A percentile compares a stretch with the other conserved stretches of the same genome.
Conservation (phyloP, 345 rosid genomes). For the Eucalyptus marginata region DNA sequence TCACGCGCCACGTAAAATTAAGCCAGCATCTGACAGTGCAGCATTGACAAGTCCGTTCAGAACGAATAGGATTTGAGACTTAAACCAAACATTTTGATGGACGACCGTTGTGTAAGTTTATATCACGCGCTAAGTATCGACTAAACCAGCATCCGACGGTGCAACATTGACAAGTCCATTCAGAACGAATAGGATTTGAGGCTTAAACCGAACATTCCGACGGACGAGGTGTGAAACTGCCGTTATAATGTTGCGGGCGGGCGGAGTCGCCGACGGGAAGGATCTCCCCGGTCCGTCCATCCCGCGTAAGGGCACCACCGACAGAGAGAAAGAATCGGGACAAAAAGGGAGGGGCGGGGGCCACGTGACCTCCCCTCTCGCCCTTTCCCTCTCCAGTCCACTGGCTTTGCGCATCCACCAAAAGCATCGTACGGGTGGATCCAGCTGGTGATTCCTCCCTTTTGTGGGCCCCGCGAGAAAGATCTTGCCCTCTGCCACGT, state of each 20-base stretch:
- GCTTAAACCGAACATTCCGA: neutral
- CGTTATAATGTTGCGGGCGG: no score
- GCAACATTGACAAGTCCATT: fast-evolving
- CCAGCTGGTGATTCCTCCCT: neutral
- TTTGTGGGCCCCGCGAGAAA: neutral
- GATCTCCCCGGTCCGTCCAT: neutral
- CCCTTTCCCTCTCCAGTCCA: neutral
- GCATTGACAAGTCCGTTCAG: fast-evolving
- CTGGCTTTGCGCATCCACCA: neutral
- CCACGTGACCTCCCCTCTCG: neutral
- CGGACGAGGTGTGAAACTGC: fast-evolving
- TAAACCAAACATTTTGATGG: neutral
- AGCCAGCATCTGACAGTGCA: fast-evolving
- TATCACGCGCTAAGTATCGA: no score
- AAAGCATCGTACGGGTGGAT: neutral
- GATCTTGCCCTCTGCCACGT: neutral
- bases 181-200: neutral
- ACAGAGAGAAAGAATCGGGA: neutral
- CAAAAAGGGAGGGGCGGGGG: neutral
- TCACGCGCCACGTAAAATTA: fast-evolving
- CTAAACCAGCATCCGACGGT: fast-evolving
- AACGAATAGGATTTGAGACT: neutral
- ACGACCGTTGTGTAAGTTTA: no score
- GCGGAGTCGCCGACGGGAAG: no score
- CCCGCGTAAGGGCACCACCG: neutral